Conservation (phyloP, 768 basidiomycete genomes). For the Mycena indigotica region DNA sequence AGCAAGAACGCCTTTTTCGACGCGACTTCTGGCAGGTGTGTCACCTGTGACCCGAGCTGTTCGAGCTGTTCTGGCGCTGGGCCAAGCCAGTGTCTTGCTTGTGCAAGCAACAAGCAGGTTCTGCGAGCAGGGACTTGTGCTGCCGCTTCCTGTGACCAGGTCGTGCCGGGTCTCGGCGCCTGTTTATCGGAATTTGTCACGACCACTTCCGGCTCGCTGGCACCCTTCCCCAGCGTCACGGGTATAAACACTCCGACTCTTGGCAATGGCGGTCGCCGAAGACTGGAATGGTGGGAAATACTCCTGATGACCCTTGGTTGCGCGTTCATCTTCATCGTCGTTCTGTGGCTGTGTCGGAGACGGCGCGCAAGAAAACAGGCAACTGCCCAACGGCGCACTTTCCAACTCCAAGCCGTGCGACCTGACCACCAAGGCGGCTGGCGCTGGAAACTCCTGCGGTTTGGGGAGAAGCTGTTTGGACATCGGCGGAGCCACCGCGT, state of each 20-base stretch:
- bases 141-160: conserved; percentile 59
- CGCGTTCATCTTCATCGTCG: conserved; percentile 70
- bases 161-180: conserved; percentile 71
- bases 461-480: conserved; percentile 51
- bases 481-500: conserved; percentile 28
- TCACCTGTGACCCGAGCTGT: conserved; percentile 68
- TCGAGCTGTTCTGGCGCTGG: conserved; percentile 63
- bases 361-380: conserved; percentile 60
- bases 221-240: conserved; percentile 54
- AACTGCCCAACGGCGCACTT: conserved; percentile 41
- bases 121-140: conserved; percentile 64
- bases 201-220: conserved; percentile 45
- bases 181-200: conserved; percentile 76
- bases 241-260: conserved; percentile 43
- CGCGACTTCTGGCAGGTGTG: conserved; percentile 58
- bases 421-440: conserved; percentile 46
- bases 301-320: conserved; percentile 81
- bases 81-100: conserved; percentile 56
- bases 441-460: conserved; percentile 45
- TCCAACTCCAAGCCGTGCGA: conserved; percentile 47
- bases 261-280: conserved; percentile 29
- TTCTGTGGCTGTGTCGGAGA: conserved; percentile 73
- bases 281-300: conserved; percentile 85
- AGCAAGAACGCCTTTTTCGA: conserved; percentile 72
- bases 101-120: conserved; percentile 50